These are phyloP conservation scores for Hypoxylon lenormandii DNA, from an alignment of 495 filamentous ascomycete species.

Conservation along the genomic window DNA sequence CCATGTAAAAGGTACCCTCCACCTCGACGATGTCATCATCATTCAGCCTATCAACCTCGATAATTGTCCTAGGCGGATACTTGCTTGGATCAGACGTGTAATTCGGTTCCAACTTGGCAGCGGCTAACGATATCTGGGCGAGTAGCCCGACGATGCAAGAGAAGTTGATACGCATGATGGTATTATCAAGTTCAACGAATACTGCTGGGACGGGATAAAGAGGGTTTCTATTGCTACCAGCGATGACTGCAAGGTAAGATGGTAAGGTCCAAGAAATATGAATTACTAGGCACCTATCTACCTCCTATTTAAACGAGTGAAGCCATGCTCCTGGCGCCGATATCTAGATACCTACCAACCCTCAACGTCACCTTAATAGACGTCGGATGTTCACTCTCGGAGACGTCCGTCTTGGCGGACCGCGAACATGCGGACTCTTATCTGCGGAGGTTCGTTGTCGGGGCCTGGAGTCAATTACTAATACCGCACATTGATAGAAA, in stretches of 20 bases:
- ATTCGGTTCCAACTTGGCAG: slow-evolving; percentile 33
- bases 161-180: slow-evolving; percentile 14
- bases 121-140: not conserved
- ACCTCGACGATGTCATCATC: slow-evolving; percentile 44
- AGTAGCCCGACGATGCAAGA: slow-evolving; percentile 11
- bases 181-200: not conserved
- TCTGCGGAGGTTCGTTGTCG: not conserved
- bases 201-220: not conserved
- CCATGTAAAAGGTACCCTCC: slow-evolving; percentile 32
- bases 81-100: slow-evolving; percentile 38
- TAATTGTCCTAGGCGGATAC: slow-evolving; percentile 37
- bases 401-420: too few relatives aligned
- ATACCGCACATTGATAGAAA: too few relatives aligned
- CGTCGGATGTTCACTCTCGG: not conserved
- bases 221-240: not conserved
- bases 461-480: too few relatives aligned
- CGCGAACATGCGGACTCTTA: not conserved
- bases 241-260: not conserved
- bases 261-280: not conserved
- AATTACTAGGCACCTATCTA: too few relatives aligned
- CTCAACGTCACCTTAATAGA: not conserved
- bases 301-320: not conserved
- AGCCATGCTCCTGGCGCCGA: not conserved
- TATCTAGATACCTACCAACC: not conserved
- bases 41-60: slow-evolving; percentile 39